These are phyloP conservation scores for Xerocomus nothofagi DNA, from an alignment of 1,284 basidiomycete genomes.

Conservation along the genomic window DNA sequence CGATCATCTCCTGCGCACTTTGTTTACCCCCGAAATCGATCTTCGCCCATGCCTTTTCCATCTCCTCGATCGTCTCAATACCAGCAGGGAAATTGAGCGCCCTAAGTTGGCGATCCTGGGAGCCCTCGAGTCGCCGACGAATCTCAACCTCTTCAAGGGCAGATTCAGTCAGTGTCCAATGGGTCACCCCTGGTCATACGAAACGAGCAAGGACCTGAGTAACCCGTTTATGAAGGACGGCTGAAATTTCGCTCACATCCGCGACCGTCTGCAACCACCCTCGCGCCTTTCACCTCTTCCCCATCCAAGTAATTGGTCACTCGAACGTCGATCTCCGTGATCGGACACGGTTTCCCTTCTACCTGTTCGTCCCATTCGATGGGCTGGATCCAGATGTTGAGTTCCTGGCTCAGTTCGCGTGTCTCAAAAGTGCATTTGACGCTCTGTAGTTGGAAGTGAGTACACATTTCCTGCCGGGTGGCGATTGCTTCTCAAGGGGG, in stretches of 20 bases:
- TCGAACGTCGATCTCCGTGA: slow-evolving; percentile 44
- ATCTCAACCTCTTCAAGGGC: slow-evolving; percentile 36
- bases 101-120: slow-evolving; percentile 43
- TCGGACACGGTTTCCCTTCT: slow-evolving; percentile 35
- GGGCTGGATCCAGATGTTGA: slow-evolving; percentile 72
- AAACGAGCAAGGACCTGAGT: background rate
- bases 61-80: slow-evolving; percentile 40
- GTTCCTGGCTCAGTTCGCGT: slow-evolving; percentile 38
- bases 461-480: background rate
- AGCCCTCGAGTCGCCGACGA: slow-evolving; percentile 32
- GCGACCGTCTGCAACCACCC: slow-evolving; percentile 36
- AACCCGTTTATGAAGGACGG: background rate
- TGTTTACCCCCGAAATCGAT: slow-evolving; percentile 46
- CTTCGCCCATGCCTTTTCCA: slow-evolving; percentile 48
- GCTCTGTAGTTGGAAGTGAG: slow-evolving; percentile 39
- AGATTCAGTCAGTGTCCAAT: slow-evolving; percentile 49
- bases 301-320: slow-evolving; percentile 37
- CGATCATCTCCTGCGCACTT: slow-evolving; percentile 6
- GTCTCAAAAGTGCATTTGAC: slow-evolving; percentile 64
- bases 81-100: slow-evolving; percentile 50
- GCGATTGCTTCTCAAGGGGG: background rate
- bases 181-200: slow-evolving; percentile 50
- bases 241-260: slow-evolving; percentile 40
- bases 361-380: slow-evolving; percentile 43
- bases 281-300: slow-evolving; percentile 33